Percentiles rank a stretch among this genome's conserved stretches.
Evolutionary conservation across 2,329 filamentous ascomycete genomes (phyloP).

Genomic region (Aurifilum marmelostoma): DNA sequence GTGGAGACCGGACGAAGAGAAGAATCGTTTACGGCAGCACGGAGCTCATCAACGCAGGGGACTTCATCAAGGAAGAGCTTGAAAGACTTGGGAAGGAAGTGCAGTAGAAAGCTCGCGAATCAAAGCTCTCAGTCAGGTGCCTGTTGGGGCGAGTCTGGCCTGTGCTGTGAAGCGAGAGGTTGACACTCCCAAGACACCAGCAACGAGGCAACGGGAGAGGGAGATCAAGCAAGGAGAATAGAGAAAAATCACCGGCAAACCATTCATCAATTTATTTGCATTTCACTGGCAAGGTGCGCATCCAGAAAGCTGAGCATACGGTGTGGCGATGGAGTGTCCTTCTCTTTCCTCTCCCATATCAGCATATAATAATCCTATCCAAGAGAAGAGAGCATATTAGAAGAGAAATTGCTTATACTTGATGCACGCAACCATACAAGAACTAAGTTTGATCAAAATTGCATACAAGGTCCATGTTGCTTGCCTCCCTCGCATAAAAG

Average conservation of each 20-base stretch:
- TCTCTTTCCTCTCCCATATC: background rate
- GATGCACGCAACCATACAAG: background rate
- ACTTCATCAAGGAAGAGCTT: constrained; percentile 68
- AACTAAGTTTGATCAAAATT: background rate
- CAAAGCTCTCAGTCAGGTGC: background rate
- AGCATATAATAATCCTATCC: background rate
- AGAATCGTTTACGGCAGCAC: constrained; percentile 95
- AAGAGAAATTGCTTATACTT: background rate
- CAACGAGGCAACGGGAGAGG: background rate
- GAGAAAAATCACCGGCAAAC: background rate
- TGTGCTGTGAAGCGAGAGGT: background rate
- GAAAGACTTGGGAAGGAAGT: constrained; percentile 65
- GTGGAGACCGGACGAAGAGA: constrained; percentile 64
- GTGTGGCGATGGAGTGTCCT: background rate
- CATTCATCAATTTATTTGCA: background rate
- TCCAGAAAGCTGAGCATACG: background rate
- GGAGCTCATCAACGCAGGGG: constrained; percentile 71
- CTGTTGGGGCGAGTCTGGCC: background rate
- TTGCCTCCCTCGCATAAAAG: background rate
- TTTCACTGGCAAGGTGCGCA: background rate
- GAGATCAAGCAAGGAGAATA: background rate
- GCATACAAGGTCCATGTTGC: background rate
- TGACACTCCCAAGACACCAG: background rate
- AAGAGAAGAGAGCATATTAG: background rate
- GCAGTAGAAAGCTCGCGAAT: constrained; percentile 7